Evolutionary conservation across 2,329 filamentous ascomycete species (phyloP), one percentile per base, ranked within the genome.

Genomic region (Lecanicillium sp.): DNA sequence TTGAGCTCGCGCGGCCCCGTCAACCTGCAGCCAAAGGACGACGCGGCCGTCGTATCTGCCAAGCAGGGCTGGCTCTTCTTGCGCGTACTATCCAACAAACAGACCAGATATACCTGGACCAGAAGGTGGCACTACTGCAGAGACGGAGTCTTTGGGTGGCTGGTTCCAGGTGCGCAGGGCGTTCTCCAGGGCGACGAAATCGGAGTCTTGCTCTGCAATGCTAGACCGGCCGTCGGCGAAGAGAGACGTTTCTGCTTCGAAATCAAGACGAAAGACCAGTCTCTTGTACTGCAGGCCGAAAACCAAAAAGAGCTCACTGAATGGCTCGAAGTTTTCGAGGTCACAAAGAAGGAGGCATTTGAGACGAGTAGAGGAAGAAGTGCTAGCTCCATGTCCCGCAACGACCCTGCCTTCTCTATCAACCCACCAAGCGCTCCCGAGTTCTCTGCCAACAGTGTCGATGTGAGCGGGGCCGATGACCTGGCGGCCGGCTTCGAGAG

Each of bases 181-280:
- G 93, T 98, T 19, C 82, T 97, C 56, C 91, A 97, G 64, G 95
- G 90, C 39, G 93, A 98, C 59, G 90, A 95, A 68, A 95, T 95
- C 52, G 93, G 93, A 33, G 90, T 98, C 3, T 70, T 98, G 44
- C 80, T 98, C 32, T 98, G 93, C 69, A 95, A 88, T 59, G 86
- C 93, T 41, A 88, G 91, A 58, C 90, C 90, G 15, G 90, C 90
- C 1, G 86, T 94, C 44, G 84, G 88, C 56, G 93, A 98, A 67
- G 93, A 98, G 60, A 82, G 93, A 32, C 81, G 93, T 14, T 98
- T 97, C 67, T 97, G 93, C 63, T 96, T 98, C 59, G 93, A 98
- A 67, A 86, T 98, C 60, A 98, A 97, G 73, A 98, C 93, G 2
- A 98, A 96, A 66, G 95, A 88, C 60, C 87, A 87, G 53, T 93